Conservation (phyloP, 305 asterid species). For the Andrographis paniculata region DNA sequence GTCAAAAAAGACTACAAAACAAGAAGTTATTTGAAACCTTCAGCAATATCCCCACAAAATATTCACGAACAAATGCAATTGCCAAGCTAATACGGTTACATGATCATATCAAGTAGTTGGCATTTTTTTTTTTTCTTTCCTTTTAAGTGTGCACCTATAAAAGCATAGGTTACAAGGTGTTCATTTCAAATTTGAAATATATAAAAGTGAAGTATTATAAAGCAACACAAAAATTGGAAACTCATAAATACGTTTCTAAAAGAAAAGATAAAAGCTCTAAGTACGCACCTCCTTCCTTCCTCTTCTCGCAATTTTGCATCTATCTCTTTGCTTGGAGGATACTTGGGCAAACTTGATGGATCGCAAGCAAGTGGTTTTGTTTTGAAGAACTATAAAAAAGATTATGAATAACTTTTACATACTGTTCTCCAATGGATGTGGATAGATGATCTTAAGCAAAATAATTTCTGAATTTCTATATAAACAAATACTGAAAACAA, state of each 20-base stretch:
- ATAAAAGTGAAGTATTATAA: conserved; percentile 11
- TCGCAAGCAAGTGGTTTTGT: conserved; percentile 57
- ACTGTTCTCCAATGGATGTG: conserved; percentile 10
- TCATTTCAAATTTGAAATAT: not conserved
- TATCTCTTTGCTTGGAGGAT: conserved; percentile 78
- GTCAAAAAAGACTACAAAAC: conserved; percentile 9
- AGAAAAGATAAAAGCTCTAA: conserved; percentile 3
- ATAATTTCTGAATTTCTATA: conserved; percentile 2
- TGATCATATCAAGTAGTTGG: conserved; percentile 2
- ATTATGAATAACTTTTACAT: conserved; percentile 6
- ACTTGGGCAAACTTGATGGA: conserved; percentile 64
- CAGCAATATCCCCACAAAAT: conserved; percentile 5
- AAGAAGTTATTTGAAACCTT: conserved; percentile 3
- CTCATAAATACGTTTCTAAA: not conserved
- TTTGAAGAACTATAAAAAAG: conserved; percentile 45
- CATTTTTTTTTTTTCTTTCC: too few species aligned
- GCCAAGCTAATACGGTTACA: conserved; percentile 9
- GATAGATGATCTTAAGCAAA: not conserved
- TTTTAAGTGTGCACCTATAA: too few species aligned
- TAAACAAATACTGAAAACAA: not conserved
- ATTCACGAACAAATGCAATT: conserved; percentile 11
- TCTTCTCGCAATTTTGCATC: conserved; percentile 69
- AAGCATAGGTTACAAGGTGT: too few species aligned
- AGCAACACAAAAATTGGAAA: not conserved
- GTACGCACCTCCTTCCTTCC: conserved; percentile 54